These are phyloP conservation scores for Hirschioporus abietinus DNA, from an alignment of 768 basidiomycete genomes.

Conservation along the genomic window DNA sequence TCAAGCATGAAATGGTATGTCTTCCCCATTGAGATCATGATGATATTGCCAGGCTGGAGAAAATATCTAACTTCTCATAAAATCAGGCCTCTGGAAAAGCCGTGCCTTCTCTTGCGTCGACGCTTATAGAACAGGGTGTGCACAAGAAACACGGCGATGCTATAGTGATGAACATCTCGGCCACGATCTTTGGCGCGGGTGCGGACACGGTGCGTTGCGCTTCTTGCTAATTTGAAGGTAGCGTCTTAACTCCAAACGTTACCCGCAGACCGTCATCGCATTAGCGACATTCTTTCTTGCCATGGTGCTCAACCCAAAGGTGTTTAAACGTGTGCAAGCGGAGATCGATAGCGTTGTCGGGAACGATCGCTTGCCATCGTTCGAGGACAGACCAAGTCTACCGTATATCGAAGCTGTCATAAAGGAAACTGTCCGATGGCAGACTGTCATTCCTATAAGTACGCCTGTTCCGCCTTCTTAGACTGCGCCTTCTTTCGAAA, in stretches of 20 bases:
- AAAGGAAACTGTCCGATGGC: constrained; percentile 26
- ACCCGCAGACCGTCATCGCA: constrained; percentile 25
- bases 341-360: constrained; percentile 36
- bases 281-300: constrained; percentile 32
- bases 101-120: no score
- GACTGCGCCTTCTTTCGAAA: neutral
- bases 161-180: no score
- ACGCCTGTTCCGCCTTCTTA: neutral
- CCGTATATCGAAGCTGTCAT: constrained; percentile 33
- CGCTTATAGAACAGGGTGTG: no score
- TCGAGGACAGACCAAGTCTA: constrained; percentile 24
- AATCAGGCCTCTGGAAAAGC: no score
- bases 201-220: constrained; percentile 32
- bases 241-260: neutral
- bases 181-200: constrained; percentile 19
- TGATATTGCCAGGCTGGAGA: neutral
- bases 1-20: constrained; percentile 39
- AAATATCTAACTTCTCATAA: no score
- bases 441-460: constrained; percentile 18
- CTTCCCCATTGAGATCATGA: no score
- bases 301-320: constrained; percentile 33
- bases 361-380: constrained; percentile 29
- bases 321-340: constrained; percentile 30
- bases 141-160: no score
- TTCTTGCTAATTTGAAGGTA: no score